Conservation (phyloP, 75 land plant species). For the Sequoiadendron giganteum region DNA sequence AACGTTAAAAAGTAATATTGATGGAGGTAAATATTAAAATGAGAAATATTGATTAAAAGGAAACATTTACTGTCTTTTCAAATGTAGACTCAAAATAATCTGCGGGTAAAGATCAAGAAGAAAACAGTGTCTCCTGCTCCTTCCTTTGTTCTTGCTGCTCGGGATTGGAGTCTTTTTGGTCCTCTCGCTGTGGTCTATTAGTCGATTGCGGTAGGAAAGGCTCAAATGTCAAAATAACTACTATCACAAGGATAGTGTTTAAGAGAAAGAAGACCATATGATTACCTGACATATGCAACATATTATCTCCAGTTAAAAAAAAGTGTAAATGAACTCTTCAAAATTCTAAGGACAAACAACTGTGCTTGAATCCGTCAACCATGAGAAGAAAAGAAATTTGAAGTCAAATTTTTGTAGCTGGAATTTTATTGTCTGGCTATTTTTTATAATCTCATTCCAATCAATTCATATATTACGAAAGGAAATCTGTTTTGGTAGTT, state of each 20-base stretch:
- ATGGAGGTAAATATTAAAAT: neutral
- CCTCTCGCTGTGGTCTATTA: neutral
- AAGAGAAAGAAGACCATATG: slow-evolving; percentile 63
- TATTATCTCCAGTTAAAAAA: neutral
- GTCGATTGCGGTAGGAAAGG: slow-evolving; percentile 46
- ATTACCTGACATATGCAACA: slow-evolving; percentile 40
- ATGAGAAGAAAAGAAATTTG: neutral
- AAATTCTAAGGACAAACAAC: neutral
- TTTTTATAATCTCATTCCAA: neutral
- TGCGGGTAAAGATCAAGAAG: neutral
- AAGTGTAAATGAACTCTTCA: neutral
- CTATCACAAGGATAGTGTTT: slow-evolving; percentile 32
- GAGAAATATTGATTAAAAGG: neutral
- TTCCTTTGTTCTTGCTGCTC: neutral
- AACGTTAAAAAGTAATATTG: neutral
- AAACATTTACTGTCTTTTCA: neutral
- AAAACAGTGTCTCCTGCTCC: neutral
- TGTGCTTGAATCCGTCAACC: neutral
- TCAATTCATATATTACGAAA: neutral
- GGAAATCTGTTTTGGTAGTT: neutral
- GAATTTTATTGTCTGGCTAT: neutral
- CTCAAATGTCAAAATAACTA: slow-evolving; percentile 41
- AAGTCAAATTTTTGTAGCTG: neutral
- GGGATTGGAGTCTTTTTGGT: neutral
- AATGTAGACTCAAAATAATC: neutral